phyloP scores from a whole-genome alignment of 768 basidiomycete genomes.

The Fibroporia radiculosa region DNA sequence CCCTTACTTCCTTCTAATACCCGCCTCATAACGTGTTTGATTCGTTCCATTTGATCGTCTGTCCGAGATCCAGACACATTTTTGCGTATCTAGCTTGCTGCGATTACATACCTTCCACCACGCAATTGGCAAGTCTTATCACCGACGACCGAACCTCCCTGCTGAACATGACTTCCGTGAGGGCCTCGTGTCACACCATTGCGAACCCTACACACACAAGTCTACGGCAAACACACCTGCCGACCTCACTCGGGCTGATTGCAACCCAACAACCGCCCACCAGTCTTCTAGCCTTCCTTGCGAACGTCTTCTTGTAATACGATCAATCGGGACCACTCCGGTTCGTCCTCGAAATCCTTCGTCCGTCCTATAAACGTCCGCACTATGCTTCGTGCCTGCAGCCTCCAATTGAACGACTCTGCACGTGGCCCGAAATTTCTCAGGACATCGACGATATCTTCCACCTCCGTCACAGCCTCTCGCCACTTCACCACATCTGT shows the following conservation, averaged over 20 bases:
- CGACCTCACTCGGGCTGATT: conserved; percentile 12
- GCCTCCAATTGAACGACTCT: conserved; percentile 62
- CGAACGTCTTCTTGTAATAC: conserved; percentile 52
- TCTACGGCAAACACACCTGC: conserved; percentile 9
- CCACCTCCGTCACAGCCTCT: conserved; percentile 70
- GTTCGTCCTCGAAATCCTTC: conserved; percentile 80
- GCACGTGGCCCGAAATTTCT: conserved; percentile 74
- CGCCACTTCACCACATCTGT: conserved; percentile 62
- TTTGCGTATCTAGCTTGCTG: conserved; percentile 1
- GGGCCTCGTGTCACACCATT: conserved; percentile 2
- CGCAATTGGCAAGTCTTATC: conserved; percentile 8
- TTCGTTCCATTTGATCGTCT: conserved; percentile 12
- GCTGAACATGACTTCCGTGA: conserved; percentile 1
- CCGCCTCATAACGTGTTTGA: conserved; percentile 14
- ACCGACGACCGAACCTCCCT: conserved; percentile 1
- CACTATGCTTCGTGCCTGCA: conserved; percentile 81
- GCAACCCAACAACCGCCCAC: neutral
- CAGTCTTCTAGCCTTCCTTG: conserved; percentile 14
- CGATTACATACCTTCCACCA: conserved; percentile 7
- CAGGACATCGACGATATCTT: conserved; percentile 78
- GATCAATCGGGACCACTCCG: conserved; percentile 68
- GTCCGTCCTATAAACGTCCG: conserved; percentile 86
- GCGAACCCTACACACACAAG: conserved; percentile 8
- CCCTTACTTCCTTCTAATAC: conserved; percentile 7
- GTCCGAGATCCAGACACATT: conserved; percentile 2